Conservation (phyloP, 495 filamentous ascomycete species). For the Tuber calosporum region DNA sequence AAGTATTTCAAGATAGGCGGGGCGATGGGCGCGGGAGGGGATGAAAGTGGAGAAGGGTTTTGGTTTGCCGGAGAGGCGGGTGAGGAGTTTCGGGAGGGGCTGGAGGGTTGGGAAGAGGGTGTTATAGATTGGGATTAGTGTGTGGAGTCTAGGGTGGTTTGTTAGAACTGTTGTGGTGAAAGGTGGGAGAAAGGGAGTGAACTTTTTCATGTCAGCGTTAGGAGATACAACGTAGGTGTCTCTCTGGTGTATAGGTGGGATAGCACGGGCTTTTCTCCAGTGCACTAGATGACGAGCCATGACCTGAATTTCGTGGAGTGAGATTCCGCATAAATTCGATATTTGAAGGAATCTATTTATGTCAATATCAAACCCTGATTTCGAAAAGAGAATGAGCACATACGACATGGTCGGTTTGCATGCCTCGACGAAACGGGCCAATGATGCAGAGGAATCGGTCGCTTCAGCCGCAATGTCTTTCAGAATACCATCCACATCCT, state of each 20-base stretch:
- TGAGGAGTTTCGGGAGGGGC: constrained; percentile 74
- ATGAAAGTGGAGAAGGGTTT: constrained; percentile 72
- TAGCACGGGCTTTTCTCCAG: constrained; percentile 85
- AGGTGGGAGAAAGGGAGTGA: background rate
- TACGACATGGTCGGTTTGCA: constrained; percentile 76
- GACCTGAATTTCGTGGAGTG: constrained; percentile 69
- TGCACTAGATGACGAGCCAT: constrained; percentile 88
- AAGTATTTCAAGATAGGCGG: constrained; percentile 77
- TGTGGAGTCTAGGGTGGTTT: constrained; percentile 48
- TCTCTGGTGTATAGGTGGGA: constrained; percentile 79
- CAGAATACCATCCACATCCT: constrained; percentile 74
- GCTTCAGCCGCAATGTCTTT: constrained; percentile 73
- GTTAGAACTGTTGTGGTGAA: background rate
- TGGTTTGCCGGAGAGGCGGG: constrained; percentile 65
- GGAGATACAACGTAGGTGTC: constrained; percentile 93
- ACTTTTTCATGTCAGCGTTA: constrained; percentile 64
- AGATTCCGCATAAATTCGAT: constrained; percentile 61
- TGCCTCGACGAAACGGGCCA: constrained; percentile 75
- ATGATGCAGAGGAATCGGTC: constrained; percentile 60
- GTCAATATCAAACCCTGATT: constrained; percentile 1
- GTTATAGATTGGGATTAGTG: constrained; percentile 66
- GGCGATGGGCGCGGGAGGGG: constrained; percentile 80
- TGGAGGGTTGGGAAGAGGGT: constrained; percentile 72
- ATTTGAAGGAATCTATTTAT: constrained; percentile 61
- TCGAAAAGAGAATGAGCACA: constrained; percentile 18